A percentile compares a stretch with the other conserved stretches of the same genome.
Conservation (phyloP, 306 rosid genomes). For the Lotus japonicus region DNA sequence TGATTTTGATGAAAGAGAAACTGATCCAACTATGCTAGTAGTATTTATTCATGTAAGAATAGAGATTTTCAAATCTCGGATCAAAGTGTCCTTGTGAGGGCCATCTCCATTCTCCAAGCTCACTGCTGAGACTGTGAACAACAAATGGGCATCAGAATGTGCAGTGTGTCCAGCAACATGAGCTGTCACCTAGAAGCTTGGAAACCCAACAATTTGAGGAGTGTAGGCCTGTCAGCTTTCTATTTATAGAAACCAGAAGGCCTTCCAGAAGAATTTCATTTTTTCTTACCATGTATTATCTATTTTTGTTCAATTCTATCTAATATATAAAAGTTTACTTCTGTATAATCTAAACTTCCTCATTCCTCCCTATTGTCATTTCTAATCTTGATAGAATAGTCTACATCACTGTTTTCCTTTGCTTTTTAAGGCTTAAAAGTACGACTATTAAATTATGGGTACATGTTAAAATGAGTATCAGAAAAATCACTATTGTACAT, state of each 20-base stretch:
- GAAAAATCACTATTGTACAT: too few species aligned
- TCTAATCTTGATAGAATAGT: background rate
- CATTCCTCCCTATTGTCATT: background rate
- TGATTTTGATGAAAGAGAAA: too few species aligned
- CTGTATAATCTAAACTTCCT: conserved; percentile 5
- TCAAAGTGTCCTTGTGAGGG: conserved; percentile 12
- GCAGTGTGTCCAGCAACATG: conserved; percentile 10
- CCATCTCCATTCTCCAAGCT: conserved; percentile 13
- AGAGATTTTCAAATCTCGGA: background rate
- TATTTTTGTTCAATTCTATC: conserved; percentile 25
- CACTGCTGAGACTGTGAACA: conserved; percentile 22
- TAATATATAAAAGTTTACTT: conserved; percentile 13
- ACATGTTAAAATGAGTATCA: too few species aligned
- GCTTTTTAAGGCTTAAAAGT: too few species aligned
- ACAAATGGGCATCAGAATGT: conserved; percentile 10
- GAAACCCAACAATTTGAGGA: conserved; percentile 14
- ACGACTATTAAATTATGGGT: too few species aligned
- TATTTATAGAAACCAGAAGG: background rate
- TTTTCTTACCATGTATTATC: background rate
- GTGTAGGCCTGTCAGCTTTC: conserved; percentile 1
- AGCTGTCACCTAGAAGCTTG: conserved; percentile 18
- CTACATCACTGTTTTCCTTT: background rate
- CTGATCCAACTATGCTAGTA: background rate
- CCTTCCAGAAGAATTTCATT: background rate
- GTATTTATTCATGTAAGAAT: background rate